Evolutionary conservation across 2,329 filamentous ascomycete genomes (phyloP), one percentile per base, ranked within the genome.

Genomic region (Hypomyces perniciosus): DNA sequence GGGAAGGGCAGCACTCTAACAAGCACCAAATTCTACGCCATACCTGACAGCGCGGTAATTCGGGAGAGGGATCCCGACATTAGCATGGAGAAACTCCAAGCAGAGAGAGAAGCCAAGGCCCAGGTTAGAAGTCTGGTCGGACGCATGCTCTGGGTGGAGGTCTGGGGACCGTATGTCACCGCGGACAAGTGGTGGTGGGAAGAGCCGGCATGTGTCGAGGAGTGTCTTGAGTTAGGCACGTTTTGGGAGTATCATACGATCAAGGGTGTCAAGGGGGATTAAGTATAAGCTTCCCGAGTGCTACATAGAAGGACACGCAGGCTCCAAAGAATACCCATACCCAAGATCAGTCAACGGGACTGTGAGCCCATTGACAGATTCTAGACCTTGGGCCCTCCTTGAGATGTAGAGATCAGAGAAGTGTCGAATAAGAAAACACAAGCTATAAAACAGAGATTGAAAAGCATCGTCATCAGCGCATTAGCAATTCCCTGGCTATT

Each of bases 111-210:
- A 46, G 57, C 65, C 1, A 71, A 72, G 54, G 69, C 65, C 2
- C 72, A 81, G 58, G 68, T 84, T 4, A 73, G 75, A 50, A 78
- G 72, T 50, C 62, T 76, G 2, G 70, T 79, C 1, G 80, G 79
- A 0, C 72, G 79, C 34, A 74, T 79, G 69, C 65, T 85, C 13
- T 85, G 81, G 81, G 72, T 73, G 58, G 76, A 83, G 58, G 72
- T 80, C 9, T 85, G 81, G 81, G 80, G 81, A 0, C 59, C 62
- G 3, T 76, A 72, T 52, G 73, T 81, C 7, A 72, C 69, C 3
- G 72, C 71, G 0, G 63, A 72, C 5, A 67, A 61, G 40, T 83
- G 80, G 80, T 85, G 81, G 81, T 84, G 81, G 81, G 78, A 84
- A 39, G 76, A 83, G 31, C 64, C 68, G 9, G 70, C 65, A 1